A percentile compares a stretch with the other conserved stretches of the same genome.
Evolutionary conservation across 768 basidiomycete genomes (phyloP).

Genomic region (Leccinellum rugosiceps): DNA sequence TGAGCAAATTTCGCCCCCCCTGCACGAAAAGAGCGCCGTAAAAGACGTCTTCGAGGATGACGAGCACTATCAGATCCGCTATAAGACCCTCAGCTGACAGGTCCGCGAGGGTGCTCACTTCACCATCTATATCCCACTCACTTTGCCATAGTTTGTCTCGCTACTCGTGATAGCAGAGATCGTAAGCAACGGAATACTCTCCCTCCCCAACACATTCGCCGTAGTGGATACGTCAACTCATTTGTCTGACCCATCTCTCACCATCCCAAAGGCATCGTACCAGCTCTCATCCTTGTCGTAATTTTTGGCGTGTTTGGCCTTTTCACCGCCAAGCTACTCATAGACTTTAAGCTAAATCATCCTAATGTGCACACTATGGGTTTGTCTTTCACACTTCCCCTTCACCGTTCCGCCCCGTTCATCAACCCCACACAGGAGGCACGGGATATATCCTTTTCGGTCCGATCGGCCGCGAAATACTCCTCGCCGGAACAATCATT

Average conservation of each 20-base stretch:
- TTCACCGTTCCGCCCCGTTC: neutral
- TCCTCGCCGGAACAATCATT: conserved; percentile 1
- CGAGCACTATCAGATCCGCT: conserved; percentile 27
- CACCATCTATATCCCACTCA: neutral
- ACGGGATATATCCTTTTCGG: conserved; percentile 4
- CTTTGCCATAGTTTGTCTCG: neutral
- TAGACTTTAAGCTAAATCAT: conserved; percentile 38
- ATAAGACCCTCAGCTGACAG: conserved; percentile 6
- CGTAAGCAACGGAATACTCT: conserved; percentile 1
- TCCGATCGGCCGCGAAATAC: conserved; percentile 2
- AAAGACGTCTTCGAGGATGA: conserved; percentile 41
- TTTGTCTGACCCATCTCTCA: neutral
- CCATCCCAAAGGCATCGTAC: conserved; percentile 2
- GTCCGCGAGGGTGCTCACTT: neutral
- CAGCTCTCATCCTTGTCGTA: conserved; percentile 5
- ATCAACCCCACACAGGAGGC: neutral
- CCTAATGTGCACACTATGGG: conserved; percentile 54
- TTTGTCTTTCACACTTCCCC: conserved; percentile 10
- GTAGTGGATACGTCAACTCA: conserved; percentile 1
- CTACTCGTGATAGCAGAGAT: conserved; percentile 3
- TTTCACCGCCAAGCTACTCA: conserved; percentile 42
- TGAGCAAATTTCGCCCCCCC: neutral
- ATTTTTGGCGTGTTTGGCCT: conserved; percentile 1
- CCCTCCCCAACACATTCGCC: neutral
- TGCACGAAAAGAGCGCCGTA: neutral